These are phyloP conservation scores for Nicotiana benthamiana DNA, from an alignment of 257 asterid genomes.

Conservation along the genomic window DNA sequence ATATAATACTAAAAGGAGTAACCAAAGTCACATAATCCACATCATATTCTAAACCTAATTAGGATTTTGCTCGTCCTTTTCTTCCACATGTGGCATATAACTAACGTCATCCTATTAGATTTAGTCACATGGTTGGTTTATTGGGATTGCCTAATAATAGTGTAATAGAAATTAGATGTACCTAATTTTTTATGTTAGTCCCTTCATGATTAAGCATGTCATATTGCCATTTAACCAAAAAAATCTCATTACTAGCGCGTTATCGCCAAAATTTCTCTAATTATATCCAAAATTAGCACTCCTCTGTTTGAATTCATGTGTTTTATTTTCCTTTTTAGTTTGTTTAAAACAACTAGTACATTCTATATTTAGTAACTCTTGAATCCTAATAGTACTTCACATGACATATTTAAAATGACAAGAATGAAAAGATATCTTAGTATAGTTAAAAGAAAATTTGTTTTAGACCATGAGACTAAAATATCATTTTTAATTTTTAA, in stretches of 20 bases:
- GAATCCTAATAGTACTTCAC: too few species aligned
- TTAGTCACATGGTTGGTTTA: conserved; percentile 38
- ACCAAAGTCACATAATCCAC: background rate
- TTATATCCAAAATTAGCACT: too few species aligned
- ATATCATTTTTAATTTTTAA: too few species aligned
- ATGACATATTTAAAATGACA: too few species aligned
- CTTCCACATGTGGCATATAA: conserved; percentile 13
- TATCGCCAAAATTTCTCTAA: too few species aligned
- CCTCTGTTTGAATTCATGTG: too few species aligned
- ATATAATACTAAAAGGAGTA: background rate
- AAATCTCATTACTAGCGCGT: background rate
- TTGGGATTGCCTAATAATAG: conserved; percentile 19
- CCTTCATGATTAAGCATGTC: conserved; percentile 25
- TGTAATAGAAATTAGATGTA: background rate
- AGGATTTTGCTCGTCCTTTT: background rate
- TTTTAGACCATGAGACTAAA: too few species aligned
- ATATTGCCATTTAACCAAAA: background rate
- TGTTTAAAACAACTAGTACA: too few species aligned
- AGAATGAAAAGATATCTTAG: too few species aligned
- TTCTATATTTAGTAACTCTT: too few species aligned
- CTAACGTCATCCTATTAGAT: conserved; percentile 2
- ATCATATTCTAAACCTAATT: background rate
- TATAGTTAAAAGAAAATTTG: too few species aligned
- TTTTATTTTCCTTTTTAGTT: too few species aligned
- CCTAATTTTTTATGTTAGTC: background rate